phyloP scores from a whole-genome alignment of 2,329 filamentous ascomycete species.

The Xylariomycetidae sp. region DNA sequence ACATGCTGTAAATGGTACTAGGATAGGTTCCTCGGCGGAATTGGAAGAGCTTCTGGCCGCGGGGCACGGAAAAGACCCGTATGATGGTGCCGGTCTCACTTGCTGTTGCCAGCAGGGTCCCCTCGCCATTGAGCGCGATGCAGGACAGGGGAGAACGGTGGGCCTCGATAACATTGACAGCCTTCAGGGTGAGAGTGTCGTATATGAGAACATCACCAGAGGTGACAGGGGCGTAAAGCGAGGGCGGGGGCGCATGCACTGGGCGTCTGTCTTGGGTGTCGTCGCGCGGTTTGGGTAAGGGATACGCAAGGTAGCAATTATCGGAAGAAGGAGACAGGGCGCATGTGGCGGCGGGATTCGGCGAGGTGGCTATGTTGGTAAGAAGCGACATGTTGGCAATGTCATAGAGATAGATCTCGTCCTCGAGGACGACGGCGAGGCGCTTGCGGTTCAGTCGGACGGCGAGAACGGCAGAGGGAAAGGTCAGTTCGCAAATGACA shows the following conservation, averaged over 20 bases:
- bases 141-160: slow-evolving; percentile 88
- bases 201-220: slow-evolving; percentile 92
- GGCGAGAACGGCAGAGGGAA: slow-evolving; percentile 91
- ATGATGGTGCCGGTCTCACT: slow-evolving; percentile 98
- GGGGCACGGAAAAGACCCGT: slow-evolving; percentile 87
- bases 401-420: slow-evolving; percentile 97
- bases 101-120: slow-evolving; percentile 85
- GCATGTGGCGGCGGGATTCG: slow-evolving; percentile 88
- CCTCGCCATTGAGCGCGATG: slow-evolving; percentile 88
- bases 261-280: slow-evolving; percentile 57
- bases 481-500: slow-evolving; percentile 97
- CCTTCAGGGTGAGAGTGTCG: slow-evolving; percentile 82
- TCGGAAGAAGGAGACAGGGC: slow-evolving; percentile 91
- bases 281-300: slow-evolving; percentile 70
- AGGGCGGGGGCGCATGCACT: slow-evolving; percentile 77
- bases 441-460: slow-evolving; percentile 93
- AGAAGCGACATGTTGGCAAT: slow-evolving; percentile 97
- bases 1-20: slow-evolving; percentile 96
- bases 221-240: slow-evolving; percentile 75
- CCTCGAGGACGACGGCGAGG: slow-evolving; percentile 87
- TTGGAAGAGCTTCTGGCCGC: slow-evolving; percentile 89
- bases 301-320: slow-evolving; percentile 93
- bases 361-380: slow-evolving; percentile 87
- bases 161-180: slow-evolving; percentile 91
- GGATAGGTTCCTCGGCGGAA: slow-evolving; percentile 95